A percentile compares a stretch with the other conserved stretches of the same genome.
Evolutionary conservation across 2,329 filamentous ascomycete genomes (phyloP).

Genomic region (Colletotrichum musicola): DNA sequence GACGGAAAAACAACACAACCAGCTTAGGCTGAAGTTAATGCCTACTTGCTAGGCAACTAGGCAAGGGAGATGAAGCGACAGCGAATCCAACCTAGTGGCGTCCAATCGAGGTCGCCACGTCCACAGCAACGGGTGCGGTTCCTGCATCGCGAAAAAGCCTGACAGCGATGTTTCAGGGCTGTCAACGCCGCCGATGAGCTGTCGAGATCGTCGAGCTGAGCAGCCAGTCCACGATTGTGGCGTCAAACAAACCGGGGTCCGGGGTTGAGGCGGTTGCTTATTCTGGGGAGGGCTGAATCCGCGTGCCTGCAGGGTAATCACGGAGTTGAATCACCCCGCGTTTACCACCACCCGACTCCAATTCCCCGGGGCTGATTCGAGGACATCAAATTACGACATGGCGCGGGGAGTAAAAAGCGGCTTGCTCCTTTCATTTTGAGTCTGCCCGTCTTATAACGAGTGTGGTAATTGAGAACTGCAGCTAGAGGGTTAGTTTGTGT

Average conservation of each 20-base stretch:
- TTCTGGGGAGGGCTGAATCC: constrained; percentile 3
- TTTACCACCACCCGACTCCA: not conserved
- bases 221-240: constrained; percentile 4
- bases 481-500: not conserved
- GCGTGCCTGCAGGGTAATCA: constrained; percentile 18
- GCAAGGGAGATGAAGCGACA: constrained; percentile 15
- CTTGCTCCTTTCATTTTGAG: not conserved
- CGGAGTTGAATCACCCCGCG: constrained; percentile 17
- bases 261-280: constrained; percentile 20
- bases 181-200: not conserved
- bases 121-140: not conserved
- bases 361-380: constrained; percentile 14
- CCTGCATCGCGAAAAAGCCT: constrained; percentile 6
- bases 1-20: too few species aligned
- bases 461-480: not conserved
- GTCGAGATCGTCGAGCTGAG: not conserved
- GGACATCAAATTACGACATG: too few species aligned
- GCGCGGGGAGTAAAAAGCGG: too few species aligned
- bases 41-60: too few species aligned
- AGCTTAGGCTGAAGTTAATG: too few species aligned
- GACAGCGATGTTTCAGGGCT: too few species aligned
- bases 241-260: constrained; percentile 1
- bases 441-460: not conserved
- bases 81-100: constrained; percentile 2
- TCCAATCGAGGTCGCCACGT: constrained; percentile 10